These are phyloP conservation scores for Prunus kanzakura DNA, from an alignment of 306 rosid genomes.

Conservation along the genomic window DNA sequence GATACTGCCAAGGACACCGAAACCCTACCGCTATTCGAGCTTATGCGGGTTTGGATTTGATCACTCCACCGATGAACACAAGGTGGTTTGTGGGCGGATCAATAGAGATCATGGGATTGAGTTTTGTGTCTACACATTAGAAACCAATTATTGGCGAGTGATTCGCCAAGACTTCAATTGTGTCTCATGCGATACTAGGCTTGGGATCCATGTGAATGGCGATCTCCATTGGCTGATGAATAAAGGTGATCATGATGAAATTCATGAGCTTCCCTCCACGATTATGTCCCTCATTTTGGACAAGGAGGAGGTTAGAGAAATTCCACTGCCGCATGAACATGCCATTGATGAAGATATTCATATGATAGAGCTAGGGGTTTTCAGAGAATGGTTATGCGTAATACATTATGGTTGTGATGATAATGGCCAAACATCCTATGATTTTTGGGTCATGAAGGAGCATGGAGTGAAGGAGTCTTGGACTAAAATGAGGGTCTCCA, in stretches of 20 bases:
- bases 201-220: background rate
- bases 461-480: background rate
- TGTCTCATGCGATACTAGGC: too few species aligned
- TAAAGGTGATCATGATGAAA: background rate
- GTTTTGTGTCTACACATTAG: slow-evolving; percentile 6
- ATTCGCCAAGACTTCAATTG: background rate
- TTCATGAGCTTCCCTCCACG: background rate
- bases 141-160: background rate
- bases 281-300: background rate
- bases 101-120: background rate
- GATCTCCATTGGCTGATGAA: background rate
- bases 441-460: slow-evolving; percentile 9
- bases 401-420: fast-evolving
- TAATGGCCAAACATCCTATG: background rate
- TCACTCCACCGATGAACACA: background rate
- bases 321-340: background rate
- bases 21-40: background rate
- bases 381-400: background rate
- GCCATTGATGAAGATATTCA: too few species aligned
- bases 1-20: background rate
- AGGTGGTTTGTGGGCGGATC: background rate
- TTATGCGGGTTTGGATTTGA: background rate
- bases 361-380: background rate
- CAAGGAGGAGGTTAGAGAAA: background rate
- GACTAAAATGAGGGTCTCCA: slow-evolving; percentile 3